phyloP scores from a whole-genome alignment of 2,329 filamentous ascomycete species.

The Ascochyta viciae-villosae region DNA sequence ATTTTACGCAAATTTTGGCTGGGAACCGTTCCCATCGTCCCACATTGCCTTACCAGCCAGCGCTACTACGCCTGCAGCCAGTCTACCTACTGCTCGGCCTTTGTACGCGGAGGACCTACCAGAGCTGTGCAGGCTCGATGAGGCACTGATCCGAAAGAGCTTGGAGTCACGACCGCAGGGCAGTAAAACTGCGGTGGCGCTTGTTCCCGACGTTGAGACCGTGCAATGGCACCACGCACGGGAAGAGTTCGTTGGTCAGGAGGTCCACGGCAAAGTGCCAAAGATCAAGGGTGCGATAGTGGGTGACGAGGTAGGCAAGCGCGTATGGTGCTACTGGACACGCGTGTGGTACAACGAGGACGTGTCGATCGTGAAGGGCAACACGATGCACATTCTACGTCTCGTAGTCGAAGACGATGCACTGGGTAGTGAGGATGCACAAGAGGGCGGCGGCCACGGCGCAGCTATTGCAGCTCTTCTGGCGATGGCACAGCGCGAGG shows the following conservation, averaged over 20 bases:
- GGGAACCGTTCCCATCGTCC: constrained; percentile 75
- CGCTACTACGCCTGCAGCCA: not conserved
- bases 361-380: constrained; percentile 62
- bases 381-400: constrained; percentile 73
- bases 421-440: constrained; percentile 24
- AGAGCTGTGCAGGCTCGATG: constrained; percentile 69
- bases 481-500: constrained; percentile 71
- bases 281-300: constrained; percentile 74
- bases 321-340: constrained; percentile 79
- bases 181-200: constrained; percentile 65
- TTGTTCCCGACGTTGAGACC: constrained; percentile 71
- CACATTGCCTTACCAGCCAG: constrained; percentile 61
- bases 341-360: constrained; percentile 68
- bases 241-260: constrained; percentile 77
- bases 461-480: constrained; percentile 68
- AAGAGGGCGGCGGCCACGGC: constrained; percentile 12
- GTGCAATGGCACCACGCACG: constrained; percentile 81
- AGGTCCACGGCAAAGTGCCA: constrained; percentile 66
- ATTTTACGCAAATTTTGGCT: constrained; percentile 81
- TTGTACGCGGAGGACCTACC: constrained; percentile 68
- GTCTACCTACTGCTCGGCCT: constrained; percentile 43
- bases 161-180: constrained; percentile 53
- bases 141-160: constrained; percentile 63
- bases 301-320: constrained; percentile 55
- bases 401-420: constrained; percentile 68